phyloP scores from a whole-genome alignment of 257 asterid species.

The Cinchona pubescens region DNA sequence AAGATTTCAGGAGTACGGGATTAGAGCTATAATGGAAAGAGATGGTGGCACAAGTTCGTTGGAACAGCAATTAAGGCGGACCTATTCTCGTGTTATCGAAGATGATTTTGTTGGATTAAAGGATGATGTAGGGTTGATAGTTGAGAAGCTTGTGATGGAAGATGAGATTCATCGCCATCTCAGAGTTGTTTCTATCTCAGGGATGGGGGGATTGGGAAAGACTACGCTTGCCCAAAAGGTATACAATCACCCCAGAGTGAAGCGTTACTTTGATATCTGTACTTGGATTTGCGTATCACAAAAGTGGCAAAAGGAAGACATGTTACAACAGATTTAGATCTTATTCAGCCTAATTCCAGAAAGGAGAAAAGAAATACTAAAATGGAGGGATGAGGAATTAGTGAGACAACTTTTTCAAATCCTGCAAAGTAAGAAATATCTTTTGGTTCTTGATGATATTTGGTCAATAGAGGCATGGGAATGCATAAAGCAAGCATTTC shows the following conservation, averaged over 20 bases:
- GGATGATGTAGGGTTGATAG: background rate
- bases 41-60: background rate
- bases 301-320: conserved; percentile 28
- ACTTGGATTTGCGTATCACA: conserved; percentile 39
- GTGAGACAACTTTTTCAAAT: conserved; percentile 31
- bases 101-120: background rate
- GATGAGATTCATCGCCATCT: background rate
- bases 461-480: conserved; percentile 22
- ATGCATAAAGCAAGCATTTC: conserved; percentile 10
- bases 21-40: background rate
- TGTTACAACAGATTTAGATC: background rate
- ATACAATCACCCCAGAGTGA: conserved; percentile 26
- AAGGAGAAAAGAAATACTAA: conserved; percentile 22
- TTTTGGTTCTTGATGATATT: conserved; percentile 36
- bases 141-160: background rate
- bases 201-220: conserved; percentile 21
- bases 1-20: conserved; percentile 3
- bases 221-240: conserved; percentile 41
- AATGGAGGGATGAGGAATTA: conserved; percentile 41
- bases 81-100: background rate
- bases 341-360: conserved; percentile 31
- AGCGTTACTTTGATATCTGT: conserved; percentile 31
- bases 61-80: background rate
- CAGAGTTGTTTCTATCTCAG: background rate
- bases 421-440: conserved; percentile 31